phyloP scores from a whole-genome alignment of 2,329 filamentous ascomycete genomes.

The Alternaria gaisen region DNA sequence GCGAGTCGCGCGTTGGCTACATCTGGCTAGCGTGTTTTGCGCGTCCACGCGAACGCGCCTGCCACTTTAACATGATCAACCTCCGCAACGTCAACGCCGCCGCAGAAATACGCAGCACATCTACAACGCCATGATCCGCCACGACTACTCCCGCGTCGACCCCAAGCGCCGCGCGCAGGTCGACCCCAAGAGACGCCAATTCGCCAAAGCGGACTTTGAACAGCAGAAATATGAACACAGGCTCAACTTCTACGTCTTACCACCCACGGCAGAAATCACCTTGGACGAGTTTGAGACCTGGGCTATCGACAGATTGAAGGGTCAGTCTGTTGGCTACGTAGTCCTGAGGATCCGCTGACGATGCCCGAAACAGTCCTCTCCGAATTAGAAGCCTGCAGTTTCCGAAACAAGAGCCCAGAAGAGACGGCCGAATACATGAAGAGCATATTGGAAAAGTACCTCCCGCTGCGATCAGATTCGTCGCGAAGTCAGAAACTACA shows the following conservation, averaged over 20 bases:
- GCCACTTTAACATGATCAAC: slow-evolving; percentile 27
- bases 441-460: slow-evolving; percentile 84
- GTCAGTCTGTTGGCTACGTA: slow-evolving; percentile 42
- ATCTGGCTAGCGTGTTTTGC: slow-evolving; percentile 21
- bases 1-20: slow-evolving; percentile 10
- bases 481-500: slow-evolving; percentile 67
- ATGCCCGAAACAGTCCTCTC: slow-evolving; percentile 69
- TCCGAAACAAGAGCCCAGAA: slow-evolving; percentile 84
- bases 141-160: slow-evolving; percentile 57
- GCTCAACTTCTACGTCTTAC: slow-evolving; percentile 88
- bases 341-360: slow-evolving; percentile 10
- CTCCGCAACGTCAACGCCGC: not conserved
- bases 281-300: slow-evolving; percentile 98
- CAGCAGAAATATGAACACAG: slow-evolving; percentile 82
- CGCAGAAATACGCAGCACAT: slow-evolving; percentile 15
- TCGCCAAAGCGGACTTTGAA: slow-evolving; percentile 78
- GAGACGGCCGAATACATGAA: slow-evolving; percentile 88
- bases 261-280: slow-evolving; percentile 92
- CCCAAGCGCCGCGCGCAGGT: slow-evolving; percentile 79
- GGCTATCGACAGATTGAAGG: slow-evolving; percentile 90
- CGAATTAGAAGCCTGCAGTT: slow-evolving; percentile 92
- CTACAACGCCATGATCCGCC: slow-evolving; percentile 45
- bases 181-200: slow-evolving; percentile 86
- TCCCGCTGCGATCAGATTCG: slow-evolving; percentile 80
- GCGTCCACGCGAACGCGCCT: slow-evolving; percentile 34